Evolutionary conservation across 73 alveolate genomes (phyloP).

Genomic region (Paramecium tetraurelia): DNA sequence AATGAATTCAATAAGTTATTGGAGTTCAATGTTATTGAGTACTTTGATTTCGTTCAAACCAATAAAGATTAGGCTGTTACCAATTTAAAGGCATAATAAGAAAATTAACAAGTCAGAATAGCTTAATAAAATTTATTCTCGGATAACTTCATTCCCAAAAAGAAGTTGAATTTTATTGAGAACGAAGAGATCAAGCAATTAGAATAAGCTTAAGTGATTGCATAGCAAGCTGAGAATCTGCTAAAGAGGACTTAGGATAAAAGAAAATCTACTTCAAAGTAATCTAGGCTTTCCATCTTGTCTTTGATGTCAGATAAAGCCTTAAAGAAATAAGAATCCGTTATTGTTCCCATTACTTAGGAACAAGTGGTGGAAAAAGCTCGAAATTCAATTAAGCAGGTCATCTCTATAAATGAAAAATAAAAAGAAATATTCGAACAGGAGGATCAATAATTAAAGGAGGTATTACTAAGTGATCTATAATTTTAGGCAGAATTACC

Average conservation of each 20-base stretch:
- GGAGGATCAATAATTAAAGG: neutral
- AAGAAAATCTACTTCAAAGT: neutral
- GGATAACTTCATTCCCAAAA: conserved; percentile 10
- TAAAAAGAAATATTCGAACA: neutral
- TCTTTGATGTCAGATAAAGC: neutral
- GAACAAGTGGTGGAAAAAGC: neutral
- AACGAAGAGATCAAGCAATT: neutral
- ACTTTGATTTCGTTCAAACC: conserved; percentile 8
- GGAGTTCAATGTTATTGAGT: conserved; percentile 14
- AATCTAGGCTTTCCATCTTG: neutral
- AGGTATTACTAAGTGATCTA: neutral
- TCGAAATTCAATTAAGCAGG: neutral
- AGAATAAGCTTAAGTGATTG: neutral
- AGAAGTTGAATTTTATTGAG: neutral
- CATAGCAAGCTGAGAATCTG: neutral
- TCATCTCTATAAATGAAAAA: neutral
- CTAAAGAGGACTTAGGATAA: neutral
- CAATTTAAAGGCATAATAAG: neutral
- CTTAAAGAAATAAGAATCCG: neutral
- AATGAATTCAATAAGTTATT: neutral
- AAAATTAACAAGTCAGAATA: neutral
- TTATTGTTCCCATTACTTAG: neutral
- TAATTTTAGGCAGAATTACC: neutral
- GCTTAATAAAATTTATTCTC: conserved; percentile 33
- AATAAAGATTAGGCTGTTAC: conserved; percentile 23